Evolutionary conservation across 257 asterid species (phyloP).

Genomic region (Ilex asprella): DNA sequence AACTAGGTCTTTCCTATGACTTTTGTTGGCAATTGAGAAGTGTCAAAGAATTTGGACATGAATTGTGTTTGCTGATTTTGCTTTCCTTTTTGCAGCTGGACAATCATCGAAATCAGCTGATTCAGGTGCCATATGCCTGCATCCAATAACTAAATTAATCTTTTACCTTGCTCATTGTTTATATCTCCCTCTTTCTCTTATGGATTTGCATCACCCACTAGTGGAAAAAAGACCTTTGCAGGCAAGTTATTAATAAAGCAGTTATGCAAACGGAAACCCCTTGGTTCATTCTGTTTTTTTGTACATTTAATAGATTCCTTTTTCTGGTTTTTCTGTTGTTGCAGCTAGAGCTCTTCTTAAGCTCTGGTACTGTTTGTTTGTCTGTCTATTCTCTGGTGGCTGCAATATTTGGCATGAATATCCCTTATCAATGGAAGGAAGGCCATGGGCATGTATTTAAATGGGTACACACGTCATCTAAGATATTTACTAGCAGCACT

Average conservation of each 20-base stretch:
- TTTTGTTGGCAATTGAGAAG: neutral
- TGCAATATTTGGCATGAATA: constrained; percentile 93
- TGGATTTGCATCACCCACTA: no score
- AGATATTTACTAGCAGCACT: neutral
- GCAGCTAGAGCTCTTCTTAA: constrained; percentile 88
- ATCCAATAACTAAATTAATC: neutral
- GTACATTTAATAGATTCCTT: no score
- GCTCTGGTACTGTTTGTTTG: constrained; percentile 73
- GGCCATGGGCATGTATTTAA: constrained; percentile 64
- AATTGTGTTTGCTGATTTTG: constrained; percentile 1
- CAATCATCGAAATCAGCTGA: constrained; percentile 90
- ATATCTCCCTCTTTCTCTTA: no score
- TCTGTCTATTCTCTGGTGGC: constrained; percentile 65
- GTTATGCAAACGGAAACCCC: no score
- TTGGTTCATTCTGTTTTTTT: no score
- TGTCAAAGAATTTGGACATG: neutral
- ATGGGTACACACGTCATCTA: constrained; percentile 44
- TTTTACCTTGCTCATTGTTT: neutral
- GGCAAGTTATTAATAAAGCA: no score
- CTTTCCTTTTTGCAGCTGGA: constrained; percentile 57
- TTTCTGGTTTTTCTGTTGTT: neutral
- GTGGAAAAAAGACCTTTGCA: no score
- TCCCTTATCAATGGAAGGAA: constrained; percentile 68
- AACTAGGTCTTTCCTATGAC: no score
- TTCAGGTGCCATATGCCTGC: constrained; percentile 52